Conservation (phyloP, 495 filamentous ascomycete species). For the Usnea hakonensis region DNA sequence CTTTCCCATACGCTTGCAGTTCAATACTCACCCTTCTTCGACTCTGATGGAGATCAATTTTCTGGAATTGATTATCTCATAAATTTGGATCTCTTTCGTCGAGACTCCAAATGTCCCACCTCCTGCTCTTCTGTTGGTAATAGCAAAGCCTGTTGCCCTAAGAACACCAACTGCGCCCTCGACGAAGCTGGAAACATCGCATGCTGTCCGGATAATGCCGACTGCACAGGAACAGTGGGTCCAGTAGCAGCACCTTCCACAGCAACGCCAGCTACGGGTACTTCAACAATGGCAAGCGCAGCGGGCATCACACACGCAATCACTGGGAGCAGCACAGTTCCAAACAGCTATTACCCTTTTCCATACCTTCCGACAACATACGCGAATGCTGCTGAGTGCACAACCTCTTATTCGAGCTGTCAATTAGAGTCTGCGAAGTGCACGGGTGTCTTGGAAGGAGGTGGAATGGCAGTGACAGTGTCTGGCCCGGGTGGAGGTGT, state of each 20-base stretch:
- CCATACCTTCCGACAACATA: slow-evolving; percentile 60
- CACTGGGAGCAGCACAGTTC: slow-evolving; percentile 23
- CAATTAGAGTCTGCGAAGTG: slow-evolving; percentile 57
- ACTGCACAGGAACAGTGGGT: slow-evolving; percentile 53
- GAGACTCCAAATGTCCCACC: slow-evolving; percentile 20
- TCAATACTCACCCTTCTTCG: slow-evolving; percentile 15
- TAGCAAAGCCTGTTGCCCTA: slow-evolving; percentile 44
- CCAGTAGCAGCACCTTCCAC: slow-evolving; percentile 26
- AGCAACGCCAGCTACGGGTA: slow-evolving; percentile 30
- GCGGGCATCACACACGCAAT: slow-evolving; percentile 20
- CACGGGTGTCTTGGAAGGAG: slow-evolving; percentile 48
- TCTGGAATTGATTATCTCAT: slow-evolving; percentile 5
- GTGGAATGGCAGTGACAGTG: slow-evolving; percentile 54
- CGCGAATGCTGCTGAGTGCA: slow-evolving; percentile 53
- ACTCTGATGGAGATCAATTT: background rate
- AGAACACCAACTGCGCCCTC: slow-evolving; percentile 46
- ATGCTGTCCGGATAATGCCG: slow-evolving; percentile 55
- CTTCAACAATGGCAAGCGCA: slow-evolving; percentile 14
- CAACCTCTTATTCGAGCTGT: slow-evolving; percentile 59
- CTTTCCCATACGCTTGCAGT: slow-evolving; percentile 1
- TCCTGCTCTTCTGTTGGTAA: slow-evolving; percentile 15
- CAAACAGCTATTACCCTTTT: slow-evolving; percentile 57
- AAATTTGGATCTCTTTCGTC: slow-evolving; percentile 17
- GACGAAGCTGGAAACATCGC: slow-evolving; percentile 55
- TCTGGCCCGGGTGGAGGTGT: slow-evolving; percentile 49